phyloP scores from a whole-genome alignment of 257 asterid genomes.

The Orobanche coerulescens region DNA sequence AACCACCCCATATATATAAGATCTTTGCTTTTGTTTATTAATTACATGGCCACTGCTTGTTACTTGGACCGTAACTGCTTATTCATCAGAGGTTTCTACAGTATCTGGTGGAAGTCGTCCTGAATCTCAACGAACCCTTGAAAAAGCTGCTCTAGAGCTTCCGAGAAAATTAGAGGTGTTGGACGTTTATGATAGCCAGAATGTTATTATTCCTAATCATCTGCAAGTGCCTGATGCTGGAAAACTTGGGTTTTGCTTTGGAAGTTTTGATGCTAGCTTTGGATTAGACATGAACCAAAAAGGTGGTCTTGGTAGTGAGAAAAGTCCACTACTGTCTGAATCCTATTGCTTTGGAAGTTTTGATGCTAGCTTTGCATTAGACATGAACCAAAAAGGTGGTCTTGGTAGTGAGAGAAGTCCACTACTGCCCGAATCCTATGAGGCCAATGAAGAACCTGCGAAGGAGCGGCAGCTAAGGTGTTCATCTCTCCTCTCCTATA shows the following conservation, averaged over 20 bases:
- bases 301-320: conserved; percentile 23
- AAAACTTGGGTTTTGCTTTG: conserved; percentile 58
- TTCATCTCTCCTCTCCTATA: conserved; percentile 15
- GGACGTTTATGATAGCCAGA: conserved; percentile 33
- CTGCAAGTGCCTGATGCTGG: conserved; percentile 54
- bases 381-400: conserved; percentile 22
- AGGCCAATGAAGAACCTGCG: conserved; percentile 31
- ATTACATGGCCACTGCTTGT: neutral
- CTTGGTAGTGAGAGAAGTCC: conserved; percentile 29
- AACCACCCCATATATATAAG: too few species aligned
- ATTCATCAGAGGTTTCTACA: conserved; percentile 32
- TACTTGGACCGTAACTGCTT: conserved; percentile 27
- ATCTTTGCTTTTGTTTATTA: neutral
- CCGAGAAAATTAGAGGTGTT: conserved; percentile 36
- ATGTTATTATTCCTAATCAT: conserved; percentile 57
- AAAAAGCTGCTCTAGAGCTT: conserved; percentile 35
- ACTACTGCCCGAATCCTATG: conserved; percentile 35
- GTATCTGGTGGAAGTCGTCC: conserved; percentile 29
- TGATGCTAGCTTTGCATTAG: conserved; percentile 38
- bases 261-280: conserved; percentile 50
- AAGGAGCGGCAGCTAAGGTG: conserved; percentile 39
- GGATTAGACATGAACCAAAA: conserved; percentile 28
- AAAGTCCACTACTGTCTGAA: conserved; percentile 29
- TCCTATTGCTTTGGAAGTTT: conserved; percentile 62
- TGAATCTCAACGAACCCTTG: conserved; percentile 20